phyloP scores from a whole-genome alignment of 805 yeast species.

The Metschnikowia orientalis region DNA sequence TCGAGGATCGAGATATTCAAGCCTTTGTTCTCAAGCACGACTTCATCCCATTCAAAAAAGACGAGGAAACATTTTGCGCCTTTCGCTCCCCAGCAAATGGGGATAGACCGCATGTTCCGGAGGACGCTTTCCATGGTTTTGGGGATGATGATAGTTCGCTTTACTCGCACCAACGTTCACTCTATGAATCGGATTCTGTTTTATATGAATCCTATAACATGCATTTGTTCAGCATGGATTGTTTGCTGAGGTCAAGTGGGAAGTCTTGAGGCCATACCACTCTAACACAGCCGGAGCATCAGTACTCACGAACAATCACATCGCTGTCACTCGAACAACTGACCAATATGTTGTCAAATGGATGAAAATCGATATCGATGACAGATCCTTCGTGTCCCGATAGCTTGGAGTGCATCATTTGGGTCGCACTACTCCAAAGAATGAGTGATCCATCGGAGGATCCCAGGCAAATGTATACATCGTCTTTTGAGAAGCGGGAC shows the following conservation, averaged over 20 bases:
- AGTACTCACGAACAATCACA: constrained; percentile 39
- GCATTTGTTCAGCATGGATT: constrained; percentile 28
- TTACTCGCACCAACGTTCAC: too few species aligned
- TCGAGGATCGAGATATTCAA: constrained; percentile 58
- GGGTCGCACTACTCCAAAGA: constrained; percentile 55
- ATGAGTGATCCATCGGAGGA: constrained; percentile 57
- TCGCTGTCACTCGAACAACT: constrained; percentile 56
- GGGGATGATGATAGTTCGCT: too few species aligned
- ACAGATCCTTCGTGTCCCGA: constrained; percentile 63
- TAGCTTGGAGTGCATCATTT: constrained; percentile 44
- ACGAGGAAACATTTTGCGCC: too few species aligned
- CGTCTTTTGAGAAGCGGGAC: constrained; percentile 42
- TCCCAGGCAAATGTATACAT: constrained; percentile 48
- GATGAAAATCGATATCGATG: constrained; percentile 55
- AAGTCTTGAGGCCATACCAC: too few species aligned
- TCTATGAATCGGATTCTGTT: too few species aligned
- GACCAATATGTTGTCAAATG: constrained; percentile 36
- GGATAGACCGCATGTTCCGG: too few species aligned
- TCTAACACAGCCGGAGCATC: too few species aligned
- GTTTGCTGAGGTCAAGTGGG: constrained; percentile 27
- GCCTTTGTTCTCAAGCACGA: constrained; percentile 48
- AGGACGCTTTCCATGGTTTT: too few species aligned
- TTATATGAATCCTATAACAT: too few species aligned
- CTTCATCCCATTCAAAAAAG: constrained; percentile 34
- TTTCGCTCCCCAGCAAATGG: too few species aligned